phyloP scores from a whole-genome alignment of 75 land plant genomes.

The Chamaecyparis obtusa region DNA sequence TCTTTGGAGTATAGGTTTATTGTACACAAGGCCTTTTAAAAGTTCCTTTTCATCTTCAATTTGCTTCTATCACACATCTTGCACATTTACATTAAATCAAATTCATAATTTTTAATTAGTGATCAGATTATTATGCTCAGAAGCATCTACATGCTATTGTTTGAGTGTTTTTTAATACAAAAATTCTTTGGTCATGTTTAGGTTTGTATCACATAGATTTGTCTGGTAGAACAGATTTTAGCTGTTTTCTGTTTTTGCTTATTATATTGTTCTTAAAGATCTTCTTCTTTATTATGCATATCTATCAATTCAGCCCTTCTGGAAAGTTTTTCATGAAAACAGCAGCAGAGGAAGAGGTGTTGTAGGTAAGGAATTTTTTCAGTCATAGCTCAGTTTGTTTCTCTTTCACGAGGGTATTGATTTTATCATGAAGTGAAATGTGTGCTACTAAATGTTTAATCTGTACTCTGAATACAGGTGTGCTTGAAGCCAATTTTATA shows the following conservation, averaged over 20 bases:
- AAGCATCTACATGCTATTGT: not conserved
- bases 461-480: constrained; percentile 24
- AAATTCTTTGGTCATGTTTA: not conserved
- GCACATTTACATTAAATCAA: not conserved
- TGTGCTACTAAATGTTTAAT: constrained; percentile 7
- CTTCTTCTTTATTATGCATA: not conserved
- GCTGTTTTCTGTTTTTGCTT: not conserved
- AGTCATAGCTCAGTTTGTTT: not conserved
- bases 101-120: not conserved
- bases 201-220: not conserved
- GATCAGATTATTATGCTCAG: not conserved
- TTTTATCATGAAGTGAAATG: not conserved
- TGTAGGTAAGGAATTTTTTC: constrained; percentile 59
- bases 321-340: constrained; percentile 67
- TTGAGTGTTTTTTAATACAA: not conserved
- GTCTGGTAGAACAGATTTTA: not conserved
- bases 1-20: too few species aligned
- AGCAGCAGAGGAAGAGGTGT: constrained; percentile 90
- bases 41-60: not conserved
- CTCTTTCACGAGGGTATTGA: not conserved
- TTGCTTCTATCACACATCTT: not conserved
- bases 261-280: constrained; percentile 9
- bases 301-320: constrained; percentile 74
- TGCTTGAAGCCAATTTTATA: constrained; percentile 54
- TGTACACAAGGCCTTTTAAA: not conserved